Evolutionary conservation across 225 moss, liverwort and hornwort species (phyloP).

Genomic region (Pseudisothecium myosuroides): DNA sequence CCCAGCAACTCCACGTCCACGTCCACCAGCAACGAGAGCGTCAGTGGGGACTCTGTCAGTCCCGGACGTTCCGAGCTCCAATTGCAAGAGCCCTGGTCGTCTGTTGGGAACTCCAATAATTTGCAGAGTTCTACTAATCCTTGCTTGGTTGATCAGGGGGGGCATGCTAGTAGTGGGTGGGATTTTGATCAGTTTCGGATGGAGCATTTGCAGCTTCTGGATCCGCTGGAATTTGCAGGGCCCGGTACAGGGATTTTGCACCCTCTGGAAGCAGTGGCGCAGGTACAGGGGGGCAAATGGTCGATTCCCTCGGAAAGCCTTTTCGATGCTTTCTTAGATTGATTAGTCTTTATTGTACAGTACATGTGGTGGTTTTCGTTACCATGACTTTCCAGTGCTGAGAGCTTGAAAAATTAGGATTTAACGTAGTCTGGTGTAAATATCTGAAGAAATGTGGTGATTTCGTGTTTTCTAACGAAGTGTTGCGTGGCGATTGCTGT

Average conservation of each 20-base stretch:
- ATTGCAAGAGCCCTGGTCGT: not conserved
- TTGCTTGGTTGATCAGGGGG: not conserved
- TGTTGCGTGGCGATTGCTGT: not conserved
- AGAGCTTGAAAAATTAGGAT: not conserved
- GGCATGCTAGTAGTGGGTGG: not conserved
- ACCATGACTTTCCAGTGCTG: not conserved
- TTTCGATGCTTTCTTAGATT: not conserved
- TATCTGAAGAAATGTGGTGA: not conserved
- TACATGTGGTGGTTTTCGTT: not conserved
- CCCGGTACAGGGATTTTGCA: not conserved
- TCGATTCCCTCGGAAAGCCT: not conserved
- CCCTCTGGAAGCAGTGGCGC: not conserved
- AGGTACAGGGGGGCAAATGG: not conserved
- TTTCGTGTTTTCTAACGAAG: not conserved
- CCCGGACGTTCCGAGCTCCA: not conserved
- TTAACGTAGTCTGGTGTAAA: not conserved
- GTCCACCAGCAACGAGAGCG: not conserved
- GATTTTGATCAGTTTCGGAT: not conserved
- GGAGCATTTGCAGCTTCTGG: not conserved
- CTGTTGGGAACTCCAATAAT: too few species aligned
- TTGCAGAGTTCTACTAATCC: not conserved
- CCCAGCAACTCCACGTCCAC: not conserved
- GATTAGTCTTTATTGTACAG: too few species aligned
- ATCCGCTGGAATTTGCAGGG: not conserved
- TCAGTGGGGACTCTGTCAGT: not conserved